phyloP scores from a whole-genome alignment of 331 rosid genomes.

The Dryas integrifolia region DNA sequence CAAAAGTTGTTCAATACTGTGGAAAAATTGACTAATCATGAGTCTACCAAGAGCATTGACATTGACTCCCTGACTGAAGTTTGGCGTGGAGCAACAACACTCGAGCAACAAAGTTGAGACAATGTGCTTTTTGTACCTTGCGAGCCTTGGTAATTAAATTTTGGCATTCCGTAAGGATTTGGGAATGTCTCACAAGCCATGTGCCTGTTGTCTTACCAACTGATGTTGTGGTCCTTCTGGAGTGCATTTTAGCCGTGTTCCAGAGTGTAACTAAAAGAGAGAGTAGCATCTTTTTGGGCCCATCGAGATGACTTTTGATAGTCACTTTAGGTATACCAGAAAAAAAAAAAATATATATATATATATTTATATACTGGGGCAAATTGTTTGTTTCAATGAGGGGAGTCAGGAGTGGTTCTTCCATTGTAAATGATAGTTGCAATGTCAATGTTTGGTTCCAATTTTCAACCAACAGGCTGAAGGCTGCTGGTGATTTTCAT shows the following conservation, averaged over 20 bases:
- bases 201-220: neutral
- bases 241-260: neutral
- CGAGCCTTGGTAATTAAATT: neutral
- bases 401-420: neutral
- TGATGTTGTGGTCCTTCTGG: neutral
- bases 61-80: slow-evolving; percentile 47
- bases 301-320: neutral
- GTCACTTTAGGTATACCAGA: neutral
- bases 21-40: slow-evolving; percentile 36
- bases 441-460: neutral
- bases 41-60: slow-evolving; percentile 26
- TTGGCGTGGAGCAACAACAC: slow-evolving; percentile 57
- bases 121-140: slow-evolving; percentile 7
- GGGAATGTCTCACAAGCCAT: neutral
- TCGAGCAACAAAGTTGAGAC: slow-evolving; percentile 41
- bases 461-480: slow-evolving; percentile 7
- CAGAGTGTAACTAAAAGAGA: neutral
- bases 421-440: slow-evolving; percentile 3
- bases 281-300: neutral
- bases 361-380: neutral
- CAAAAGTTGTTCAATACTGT: slow-evolving; percentile 38
- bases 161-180: neutral
- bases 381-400: neutral
- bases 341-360: neutral
- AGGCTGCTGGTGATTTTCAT: slow-evolving; percentile 12